phyloP scores from a whole-genome alignment of 805 yeast species.

The Cyberlindnera subsufficiens region DNA sequence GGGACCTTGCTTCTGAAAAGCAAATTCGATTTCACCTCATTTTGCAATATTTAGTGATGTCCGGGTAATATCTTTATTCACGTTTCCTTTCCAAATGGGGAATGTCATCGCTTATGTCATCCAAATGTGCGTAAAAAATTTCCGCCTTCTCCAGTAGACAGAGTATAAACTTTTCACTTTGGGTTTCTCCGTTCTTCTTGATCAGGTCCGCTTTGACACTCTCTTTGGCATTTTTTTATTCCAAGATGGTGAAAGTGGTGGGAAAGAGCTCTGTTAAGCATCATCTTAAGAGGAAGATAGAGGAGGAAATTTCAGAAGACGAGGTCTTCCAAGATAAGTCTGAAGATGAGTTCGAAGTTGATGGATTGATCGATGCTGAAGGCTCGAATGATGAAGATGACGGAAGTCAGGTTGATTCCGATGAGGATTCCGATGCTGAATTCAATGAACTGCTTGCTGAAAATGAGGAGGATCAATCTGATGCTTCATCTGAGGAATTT shows the following conservation, averaged over 20 bases:
- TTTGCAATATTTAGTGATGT: background rate
- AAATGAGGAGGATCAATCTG: conserved; percentile 40
- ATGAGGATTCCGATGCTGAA: conserved; percentile 52
- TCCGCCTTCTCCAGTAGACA: background rate
- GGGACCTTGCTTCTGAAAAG: conserved; percentile 30
- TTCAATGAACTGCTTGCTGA: conserved; percentile 51
- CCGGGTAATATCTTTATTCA: background rate
- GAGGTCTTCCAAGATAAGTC: conserved; percentile 3
- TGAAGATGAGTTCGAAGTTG: conserved; percentile 13
- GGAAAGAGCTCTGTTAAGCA: background rate
- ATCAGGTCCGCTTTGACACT: background rate
- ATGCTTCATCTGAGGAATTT: conserved; percentile 28
- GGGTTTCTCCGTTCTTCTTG: background rate
- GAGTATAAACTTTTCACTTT: background rate
- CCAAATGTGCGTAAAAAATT: background rate
- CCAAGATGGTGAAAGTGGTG: background rate
- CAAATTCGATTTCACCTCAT: no score
- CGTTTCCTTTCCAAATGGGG: background rate
- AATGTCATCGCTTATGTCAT: background rate
- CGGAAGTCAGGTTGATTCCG: conserved; percentile 5
- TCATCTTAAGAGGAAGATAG: conserved; percentile 18
- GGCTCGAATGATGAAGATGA: conserved; percentile 9
- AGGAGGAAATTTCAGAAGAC: conserved; percentile 8
- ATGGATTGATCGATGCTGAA: conserved; percentile 32
- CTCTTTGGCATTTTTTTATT: background rate